A percentile compares a stretch with the other conserved stretches of the same genome.
Evolutionary conservation across 768 basidiomycete genomes (phyloP).

Genomic region (Pleurotus platypus): DNA sequence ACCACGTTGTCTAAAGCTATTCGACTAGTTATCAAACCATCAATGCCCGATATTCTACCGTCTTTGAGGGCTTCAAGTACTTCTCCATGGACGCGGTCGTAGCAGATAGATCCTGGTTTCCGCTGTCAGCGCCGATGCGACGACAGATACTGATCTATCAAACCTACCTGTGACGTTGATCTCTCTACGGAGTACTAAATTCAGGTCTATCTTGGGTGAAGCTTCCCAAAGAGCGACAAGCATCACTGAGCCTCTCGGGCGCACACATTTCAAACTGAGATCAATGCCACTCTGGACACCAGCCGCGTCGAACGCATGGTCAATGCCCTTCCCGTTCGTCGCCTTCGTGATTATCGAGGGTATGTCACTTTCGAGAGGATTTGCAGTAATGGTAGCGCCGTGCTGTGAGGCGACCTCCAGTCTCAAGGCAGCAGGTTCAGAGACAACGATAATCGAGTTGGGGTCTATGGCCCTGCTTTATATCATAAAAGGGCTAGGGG

Average conservation of each 20-base stretch:
- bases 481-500: background rate
- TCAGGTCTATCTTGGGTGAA: constrained; percentile 30
- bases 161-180: constrained; percentile 32
- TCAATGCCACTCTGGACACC: constrained; percentile 37
- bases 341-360: constrained; percentile 19
- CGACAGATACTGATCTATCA: background rate
- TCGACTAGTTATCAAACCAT: constrained; percentile 37
- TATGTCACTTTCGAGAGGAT: constrained; percentile 28
- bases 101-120: constrained; percentile 35
- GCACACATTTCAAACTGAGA: constrained; percentile 29
- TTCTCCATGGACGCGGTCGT: constrained; percentile 36
- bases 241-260: constrained; percentile 34
- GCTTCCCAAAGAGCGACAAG: constrained; percentile 43
- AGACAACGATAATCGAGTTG: constrained; percentile 27
- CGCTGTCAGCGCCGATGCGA: background rate
- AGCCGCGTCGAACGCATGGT: constrained; percentile 45
- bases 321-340: constrained; percentile 32
- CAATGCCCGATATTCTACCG: constrained; percentile 35
- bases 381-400: constrained; percentile 32
- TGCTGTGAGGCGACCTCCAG: constrained; percentile 31
- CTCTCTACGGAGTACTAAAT: constrained; percentile 32
- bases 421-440: constrained; percentile 36
- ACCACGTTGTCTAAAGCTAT: constrained; percentile 41
- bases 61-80: constrained; percentile 33
- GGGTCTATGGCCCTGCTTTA: constrained; percentile 23